phyloP scores from a whole-genome alignment of 768 basidiomycete species.

The Clitopilus hobsonii region DNA sequence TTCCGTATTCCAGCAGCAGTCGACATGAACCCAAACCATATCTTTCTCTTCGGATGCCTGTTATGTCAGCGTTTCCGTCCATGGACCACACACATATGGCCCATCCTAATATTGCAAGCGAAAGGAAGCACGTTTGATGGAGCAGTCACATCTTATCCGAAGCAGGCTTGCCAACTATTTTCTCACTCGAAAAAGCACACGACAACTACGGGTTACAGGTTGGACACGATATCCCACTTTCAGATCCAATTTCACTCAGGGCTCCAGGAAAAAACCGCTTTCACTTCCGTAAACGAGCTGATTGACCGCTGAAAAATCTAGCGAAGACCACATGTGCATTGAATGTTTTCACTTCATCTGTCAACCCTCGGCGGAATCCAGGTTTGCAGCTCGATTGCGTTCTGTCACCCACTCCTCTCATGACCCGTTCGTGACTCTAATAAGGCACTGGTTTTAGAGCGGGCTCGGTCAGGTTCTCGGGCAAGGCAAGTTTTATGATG shows the following conservation, averaged over 20 bases:
- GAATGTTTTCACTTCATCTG: background rate
- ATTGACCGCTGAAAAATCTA: background rate
- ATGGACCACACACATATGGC: no score
- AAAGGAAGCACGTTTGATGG: background rate
- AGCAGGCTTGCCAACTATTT: background rate
- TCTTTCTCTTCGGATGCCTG: background rate
- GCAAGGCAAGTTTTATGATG: background rate
- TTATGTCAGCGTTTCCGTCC: background rate
- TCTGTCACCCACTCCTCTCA: background rate
- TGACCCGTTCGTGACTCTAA: background rate
- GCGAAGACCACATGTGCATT: background rate
- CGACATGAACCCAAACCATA: background rate
- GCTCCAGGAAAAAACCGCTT: background rate
- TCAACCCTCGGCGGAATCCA: background rate
- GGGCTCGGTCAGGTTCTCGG: background rate
- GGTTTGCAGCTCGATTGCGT: background rate
- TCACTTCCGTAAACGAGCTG: background rate
- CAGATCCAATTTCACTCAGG: background rate
- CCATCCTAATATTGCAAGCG: no score
- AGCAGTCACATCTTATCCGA: background rate
- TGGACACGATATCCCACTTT: background rate
- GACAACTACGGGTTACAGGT: background rate
- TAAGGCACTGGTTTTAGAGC: background rate
- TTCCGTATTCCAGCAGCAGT: background rate
- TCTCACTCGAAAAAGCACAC: background rate